Conservation (phyloP, 2,329 filamentous ascomycete species). For the Ascochyta clinopodiicola region DNA sequence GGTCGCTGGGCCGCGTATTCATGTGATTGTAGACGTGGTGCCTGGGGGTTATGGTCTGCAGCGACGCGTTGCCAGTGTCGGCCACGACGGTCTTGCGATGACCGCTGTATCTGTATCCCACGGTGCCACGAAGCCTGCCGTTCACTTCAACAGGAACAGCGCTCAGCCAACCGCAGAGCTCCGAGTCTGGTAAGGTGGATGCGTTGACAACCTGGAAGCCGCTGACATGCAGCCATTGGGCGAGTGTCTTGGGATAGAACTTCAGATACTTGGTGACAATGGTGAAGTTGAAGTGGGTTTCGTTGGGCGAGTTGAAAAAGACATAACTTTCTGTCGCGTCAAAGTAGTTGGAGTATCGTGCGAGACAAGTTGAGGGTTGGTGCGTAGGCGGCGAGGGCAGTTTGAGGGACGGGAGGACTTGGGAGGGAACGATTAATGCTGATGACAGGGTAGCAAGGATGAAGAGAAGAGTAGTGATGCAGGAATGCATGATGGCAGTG, state of each 20-base stretch:
- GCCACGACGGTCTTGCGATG: background rate
- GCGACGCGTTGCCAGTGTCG: background rate
- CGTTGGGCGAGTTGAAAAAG: conserved; percentile 4
- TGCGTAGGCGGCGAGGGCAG: background rate
- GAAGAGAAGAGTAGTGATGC: conserved; percentile 3
- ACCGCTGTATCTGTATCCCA: conserved; percentile 3
- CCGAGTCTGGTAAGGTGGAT: background rate
- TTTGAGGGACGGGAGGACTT: background rate
- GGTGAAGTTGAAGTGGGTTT: background rate
- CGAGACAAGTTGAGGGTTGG: background rate
- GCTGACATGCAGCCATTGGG: background rate
- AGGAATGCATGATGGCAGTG: conserved; percentile 6
- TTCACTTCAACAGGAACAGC: background rate
- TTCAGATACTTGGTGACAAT: background rate
- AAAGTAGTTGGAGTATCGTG: background rate
- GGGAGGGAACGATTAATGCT: background rate
- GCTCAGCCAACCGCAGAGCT: conserved; percentile 5
- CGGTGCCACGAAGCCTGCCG: background rate
- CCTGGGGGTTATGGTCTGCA: background rate
- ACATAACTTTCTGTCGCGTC: background rate
- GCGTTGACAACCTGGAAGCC: background rate
- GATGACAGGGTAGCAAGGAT: background rate
- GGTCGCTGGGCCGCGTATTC: background rate
- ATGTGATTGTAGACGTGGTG: background rate
- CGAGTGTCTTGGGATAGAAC: conserved; percentile 10